A percentile compares a stretch with the other conserved stretches of the same genome.
Evolutionary conservation across 148 eudicot species (phyloP).

Genomic region (Rheum nobile): DNA sequence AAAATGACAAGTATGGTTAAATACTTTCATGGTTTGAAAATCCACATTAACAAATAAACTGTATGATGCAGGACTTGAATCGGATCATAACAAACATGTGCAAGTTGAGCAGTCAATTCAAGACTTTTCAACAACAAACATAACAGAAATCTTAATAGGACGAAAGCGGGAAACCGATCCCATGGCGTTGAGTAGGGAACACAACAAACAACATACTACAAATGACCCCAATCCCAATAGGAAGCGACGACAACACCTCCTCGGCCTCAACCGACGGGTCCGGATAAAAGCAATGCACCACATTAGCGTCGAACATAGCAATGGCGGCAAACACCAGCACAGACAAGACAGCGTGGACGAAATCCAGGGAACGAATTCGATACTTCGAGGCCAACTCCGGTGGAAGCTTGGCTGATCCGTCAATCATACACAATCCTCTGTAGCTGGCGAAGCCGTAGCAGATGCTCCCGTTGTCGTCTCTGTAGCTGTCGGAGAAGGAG

Average conservation of each 20-base stretch:
- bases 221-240: slow-evolving; percentile 50
- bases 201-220: slow-evolving; percentile 58
- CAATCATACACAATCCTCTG: slow-evolving; percentile 62
- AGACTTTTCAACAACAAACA: background rate
- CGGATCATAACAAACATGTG: background rate
- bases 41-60: background rate
- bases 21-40: too few species aligned
- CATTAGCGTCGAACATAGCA: slow-evolving; percentile 57
- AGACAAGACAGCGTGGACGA: slow-evolving; percentile 56
- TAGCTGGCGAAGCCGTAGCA: slow-evolving; percentile 55
- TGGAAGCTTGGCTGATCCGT: slow-evolving; percentile 42
- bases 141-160: background rate
- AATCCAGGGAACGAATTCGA: slow-evolving; percentile 38
- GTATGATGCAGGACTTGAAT: too few species aligned
- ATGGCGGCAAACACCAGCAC: slow-evolving; percentile 48
- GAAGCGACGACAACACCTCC: slow-evolving; percentile 49
- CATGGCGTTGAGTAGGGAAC: slow-evolving; percentile 58
- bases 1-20: too few species aligned
- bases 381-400: slow-evolving; percentile 32
- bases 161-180: slow-evolving; percentile 52
- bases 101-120: background rate
- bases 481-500: slow-evolving; percentile 69
- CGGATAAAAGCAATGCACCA: slow-evolving; percentile 56
- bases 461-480: slow-evolving; percentile 38
- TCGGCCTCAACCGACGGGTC: slow-evolving; percentile 31